Base-by-base conservation (phyloP, 2,329 filamentous ascomycete genomes). In the Gnomoniopsis smithogilvyi region DNA sequence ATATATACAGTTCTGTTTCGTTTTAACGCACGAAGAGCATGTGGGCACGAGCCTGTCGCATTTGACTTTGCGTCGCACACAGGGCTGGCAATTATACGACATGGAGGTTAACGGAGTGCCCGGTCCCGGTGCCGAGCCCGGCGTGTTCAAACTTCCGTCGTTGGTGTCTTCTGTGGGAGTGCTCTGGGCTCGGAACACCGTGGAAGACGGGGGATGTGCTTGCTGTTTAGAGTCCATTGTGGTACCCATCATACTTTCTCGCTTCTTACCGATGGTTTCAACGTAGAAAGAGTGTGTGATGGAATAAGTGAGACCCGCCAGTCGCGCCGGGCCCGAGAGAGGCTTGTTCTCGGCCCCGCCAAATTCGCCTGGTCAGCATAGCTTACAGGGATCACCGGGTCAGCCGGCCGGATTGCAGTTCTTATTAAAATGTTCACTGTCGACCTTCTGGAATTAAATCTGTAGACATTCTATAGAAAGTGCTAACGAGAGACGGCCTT, bases 1-100 rank as follows among this genome's bases (percentile, higher is more conserved):
- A 47, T 79, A 80, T 7, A 69, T 30, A 61, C 77, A 80, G 15
- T 72, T 65, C 3, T 74, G 63, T 49, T 70, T 66, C 45, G 41
- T 34, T 50, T 62, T 69, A 43, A 60, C 62, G 47, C 69, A 71
- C 22, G 57, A 64, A 6, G 67, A 66, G 43, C 68, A 70, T 6
- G 33, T 55, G 0, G 67, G 67, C 0, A 52, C 19, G 2, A 51
- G n/a, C 49, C 64, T 70, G 63, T 69, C 66, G 55, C 68, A 71
- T 54, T 66, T 69, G 24, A 71, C 64, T 59, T 72, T 72, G 51
- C 68, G 66, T 12, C 60, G 64, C 14, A 64, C 64, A 59, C 69
- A 72, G 1, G 63, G 51, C 38, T 66, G 66, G 59, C 70, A 72
- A n/a, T 63, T 67, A 36, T 65, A 68, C 10, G 52, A 26, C 52